Evolutionary conservation across 2,329 filamentous ascomycete species (phyloP).

Genomic region (Colletotrichum sp.): DNA sequence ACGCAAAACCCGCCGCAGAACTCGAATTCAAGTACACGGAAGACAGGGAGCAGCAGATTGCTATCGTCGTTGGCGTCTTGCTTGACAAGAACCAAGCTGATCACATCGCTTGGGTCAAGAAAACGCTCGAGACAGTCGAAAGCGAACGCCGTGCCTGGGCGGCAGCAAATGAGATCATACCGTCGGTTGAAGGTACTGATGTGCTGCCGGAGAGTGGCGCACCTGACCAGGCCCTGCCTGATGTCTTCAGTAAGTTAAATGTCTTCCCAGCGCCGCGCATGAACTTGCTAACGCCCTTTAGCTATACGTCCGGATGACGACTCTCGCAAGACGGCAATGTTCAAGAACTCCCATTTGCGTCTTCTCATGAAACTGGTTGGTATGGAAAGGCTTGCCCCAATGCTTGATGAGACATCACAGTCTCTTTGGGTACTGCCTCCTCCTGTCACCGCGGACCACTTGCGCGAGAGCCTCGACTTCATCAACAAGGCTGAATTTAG

Average conservation of each 20-base stretch:
- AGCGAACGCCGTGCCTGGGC: constrained; percentile 81
- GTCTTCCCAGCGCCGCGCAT: not conserved
- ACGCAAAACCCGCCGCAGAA: constrained; percentile 76
- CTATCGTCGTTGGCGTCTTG: constrained; percentile 78
- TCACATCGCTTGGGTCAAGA: constrained; percentile 82
- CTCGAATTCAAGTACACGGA: constrained; percentile 80
- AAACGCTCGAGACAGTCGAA: constrained; percentile 69
- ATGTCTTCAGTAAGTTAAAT: constrained; percentile 54
- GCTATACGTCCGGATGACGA: constrained; percentile 69
- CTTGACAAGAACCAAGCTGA: constrained; percentile 80
- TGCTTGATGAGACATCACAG: constrained; percentile 73
- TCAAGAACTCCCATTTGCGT: constrained; percentile 87
- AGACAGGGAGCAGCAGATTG: constrained; percentile 74
- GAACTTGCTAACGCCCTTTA: constrained; percentile 39
- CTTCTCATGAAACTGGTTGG: constrained; percentile 81
- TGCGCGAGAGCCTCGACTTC: constrained; percentile 72
- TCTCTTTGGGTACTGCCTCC: constrained; percentile 81
- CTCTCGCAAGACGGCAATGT: constrained; percentile 74
- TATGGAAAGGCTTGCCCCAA: constrained; percentile 62
- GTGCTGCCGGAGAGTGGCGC: constrained; percentile 27
- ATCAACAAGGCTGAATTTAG: constrained; percentile 82
- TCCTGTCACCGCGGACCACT: constrained; percentile 63
- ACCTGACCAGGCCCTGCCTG: constrained; percentile 32
- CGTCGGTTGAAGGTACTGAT: constrained; percentile 35
- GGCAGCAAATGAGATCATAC: constrained; percentile 67